Evolutionary conservation across 768 basidiomycete species (phyloP), one percentile per base, ranked within the genome.

Genomic region (Lanmaoa rubissima): DNA sequence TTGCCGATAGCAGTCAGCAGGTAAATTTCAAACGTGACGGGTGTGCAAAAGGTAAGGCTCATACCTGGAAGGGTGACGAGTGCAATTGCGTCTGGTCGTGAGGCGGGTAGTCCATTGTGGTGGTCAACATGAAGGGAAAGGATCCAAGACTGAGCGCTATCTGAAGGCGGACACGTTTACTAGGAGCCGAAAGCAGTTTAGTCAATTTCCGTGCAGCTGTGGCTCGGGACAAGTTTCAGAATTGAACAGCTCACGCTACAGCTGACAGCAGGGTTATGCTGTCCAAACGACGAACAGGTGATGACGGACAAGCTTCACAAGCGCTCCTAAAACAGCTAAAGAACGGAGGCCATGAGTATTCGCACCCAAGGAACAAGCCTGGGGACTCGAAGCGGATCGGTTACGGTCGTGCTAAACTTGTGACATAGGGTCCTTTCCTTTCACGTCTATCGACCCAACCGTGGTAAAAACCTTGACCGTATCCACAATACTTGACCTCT

Each of bases 31-130:
- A 73, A 62, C 44, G 19, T 2, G 54, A 53, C 55, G 51, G 43
- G 13, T 1, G 38, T n/a, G 10, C 39, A 19, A 44, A 34, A 26
- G 35, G 38, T 14, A 38, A 17, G 31, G 24, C 2, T 38, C 70
- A 54, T 66, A 75, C 71, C 68, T 72, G 67, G 48, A 71, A 62
- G 13, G 60, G 48, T 38, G 65, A 51, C 36, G 67, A 28, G 28
- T 61, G 72, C 31, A 67, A 35, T 26, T 55, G 54, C 17, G 69
- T 59, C 40, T 69, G 65, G 24, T 67, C 61, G 32, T 55, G 63
- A 51, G 64, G 63, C 31, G 49, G 55, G 32, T 55, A 60, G 43
- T 75, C 67, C 71, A 72, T 72, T 21, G 58, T 64, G 54, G 57
- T 53, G 40, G 68, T 55, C 21, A 54, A 58, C 34, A 60, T 43